A percentile compares a stretch with the other conserved stretches of the same genome.
Evolutionary conservation across 2,329 filamentous ascomycete species (phyloP).

Genomic region (Parascedosporium putredinis): DNA sequence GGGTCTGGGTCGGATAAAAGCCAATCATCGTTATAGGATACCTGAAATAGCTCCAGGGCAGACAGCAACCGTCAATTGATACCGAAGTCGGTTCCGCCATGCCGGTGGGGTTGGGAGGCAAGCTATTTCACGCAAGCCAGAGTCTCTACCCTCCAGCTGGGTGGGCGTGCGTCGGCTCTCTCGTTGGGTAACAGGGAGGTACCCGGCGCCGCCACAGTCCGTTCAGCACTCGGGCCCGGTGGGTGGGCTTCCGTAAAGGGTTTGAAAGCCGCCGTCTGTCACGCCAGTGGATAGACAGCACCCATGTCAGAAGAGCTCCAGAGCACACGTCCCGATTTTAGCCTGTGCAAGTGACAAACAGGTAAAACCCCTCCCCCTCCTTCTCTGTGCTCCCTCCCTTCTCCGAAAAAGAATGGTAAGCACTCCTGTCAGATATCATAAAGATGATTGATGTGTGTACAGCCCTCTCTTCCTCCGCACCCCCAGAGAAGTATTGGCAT

Average conservation of each 20-base stretch:
- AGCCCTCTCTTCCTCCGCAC: too few relatives aligned
- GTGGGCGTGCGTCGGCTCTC: neutral
- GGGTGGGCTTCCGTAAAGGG: neutral
- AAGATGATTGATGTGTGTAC: neutral
- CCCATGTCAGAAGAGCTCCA: neutral
- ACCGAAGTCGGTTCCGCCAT: too few relatives aligned
- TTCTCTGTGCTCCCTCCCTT: too few relatives aligned
- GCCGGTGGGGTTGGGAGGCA: too few relatives aligned
- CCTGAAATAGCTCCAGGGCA: slow-evolving; percentile 63
- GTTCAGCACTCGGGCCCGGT: neutral
- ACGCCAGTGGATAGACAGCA: neutral
- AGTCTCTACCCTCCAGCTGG: slow-evolving; percentile 64
- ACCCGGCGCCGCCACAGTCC: neutral
- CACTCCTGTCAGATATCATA: neutral
- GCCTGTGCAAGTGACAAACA: neutral
- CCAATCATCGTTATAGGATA: slow-evolving; percentile 64
- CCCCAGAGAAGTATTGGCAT: slow-evolving; percentile 2
- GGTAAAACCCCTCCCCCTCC: too few relatives aligned
- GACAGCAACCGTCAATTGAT: slow-evolving; percentile 70
- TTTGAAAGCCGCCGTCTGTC: neutral
- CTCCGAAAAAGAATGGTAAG: neutral
- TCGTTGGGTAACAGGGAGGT: too few relatives aligned
- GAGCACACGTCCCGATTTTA: neutral
- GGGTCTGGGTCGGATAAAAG: slow-evolving; percentile 54
- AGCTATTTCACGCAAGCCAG: too few relatives aligned